Percentiles rank a stretch among this genome's conserved stretches.
phyloP scores from a whole-genome alignment of 208 protist genomes.

The Leishmania tarentolae region DNA sequence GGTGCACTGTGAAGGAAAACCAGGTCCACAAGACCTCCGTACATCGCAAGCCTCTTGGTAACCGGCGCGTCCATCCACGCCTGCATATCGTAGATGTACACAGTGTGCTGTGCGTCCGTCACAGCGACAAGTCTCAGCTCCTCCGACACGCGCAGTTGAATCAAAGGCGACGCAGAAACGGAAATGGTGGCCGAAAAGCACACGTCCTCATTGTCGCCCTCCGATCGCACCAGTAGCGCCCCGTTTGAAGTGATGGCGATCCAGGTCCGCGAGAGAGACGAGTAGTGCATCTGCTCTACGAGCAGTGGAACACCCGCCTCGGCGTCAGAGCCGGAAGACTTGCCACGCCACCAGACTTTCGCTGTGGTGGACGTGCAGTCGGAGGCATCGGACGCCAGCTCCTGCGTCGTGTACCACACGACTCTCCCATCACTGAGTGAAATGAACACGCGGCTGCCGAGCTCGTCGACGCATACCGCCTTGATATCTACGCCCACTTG shows the following conservation, averaged over 20 bases:
- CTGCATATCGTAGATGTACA: conserved; percentile 64
- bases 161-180: conserved; percentile 29
- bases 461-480: conserved; percentile 60
- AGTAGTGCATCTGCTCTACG: conserved; percentile 68
- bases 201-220: conserved; percentile 34
- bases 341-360: conserved; percentile 6
- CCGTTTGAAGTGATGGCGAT: conserved; percentile 48
- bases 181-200: conserved; percentile 16
- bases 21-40: conserved; percentile 27
- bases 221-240: conserved; percentile 43
- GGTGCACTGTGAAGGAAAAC: conserved; percentile 45
- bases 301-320: not conserved
- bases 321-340: not conserved
- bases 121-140: conserved; percentile 58
- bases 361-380: conserved; percentile 1
- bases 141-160: conserved; percentile 51
- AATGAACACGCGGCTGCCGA: conserved; percentile 63
- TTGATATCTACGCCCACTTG: conserved; percentile 42
- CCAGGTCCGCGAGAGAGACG: conserved; percentile 39
- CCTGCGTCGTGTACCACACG: conserved; percentile 47
- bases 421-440: conserved; percentile 39
- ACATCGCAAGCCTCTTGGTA: conserved; percentile 11
- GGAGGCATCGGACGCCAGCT: conserved; percentile 8
- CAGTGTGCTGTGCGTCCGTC: conserved; percentile 36
- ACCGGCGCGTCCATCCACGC: conserved; percentile 24